Evolutionary conservation across 208 protist species (phyloP), one percentile per base, ranked within the genome.

Genomic region (Trypanosoma lewisi): DNA sequence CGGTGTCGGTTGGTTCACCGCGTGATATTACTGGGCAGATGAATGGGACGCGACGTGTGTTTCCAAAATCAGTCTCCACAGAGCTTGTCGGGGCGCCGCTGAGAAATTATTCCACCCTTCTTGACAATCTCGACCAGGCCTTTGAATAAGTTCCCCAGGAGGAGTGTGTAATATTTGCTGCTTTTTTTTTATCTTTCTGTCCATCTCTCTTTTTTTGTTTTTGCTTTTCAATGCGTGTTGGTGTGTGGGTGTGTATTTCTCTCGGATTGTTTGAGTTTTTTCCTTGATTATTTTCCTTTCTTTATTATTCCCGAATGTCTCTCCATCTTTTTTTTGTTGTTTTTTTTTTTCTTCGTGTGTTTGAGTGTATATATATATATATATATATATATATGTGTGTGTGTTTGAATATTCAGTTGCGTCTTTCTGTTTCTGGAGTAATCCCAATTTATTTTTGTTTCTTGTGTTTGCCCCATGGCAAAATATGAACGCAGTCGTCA

Each of bases 331-430:
- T 48, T 48, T 21, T 48, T 48, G 6, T 21, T 48, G 6, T 48
- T 48, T 48, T 48, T 48, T 48, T 48, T 21, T 48, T 14, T n/a
- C 42, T 48, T 21, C n/a, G 5, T 48, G 16, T n/a, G 42, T 48
- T 7, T n/a, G 16, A 21, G 42, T n/a, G 9, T 48, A 16, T 48
- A 21, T n/a, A 21, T n/a, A 21, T 48, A 16, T 48, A 21, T n/a
- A 16, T n/a, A 21, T 48, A 21, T n/a, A 16, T n/a, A 21, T n/a
- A 21, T 48, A 16, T 48, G 42, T 48, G 42, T 48, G 42, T 48
- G 42, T 48, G 42, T 48, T 14, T 48, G 42, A 6, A 7, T 48
- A 16, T 6, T 5, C n/a, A 21, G 42, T 48, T 6, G 6, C 34
- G 34, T 39, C 4, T 4, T 39, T 39, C 11, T 11, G n/a, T n/a